These are phyloP conservation scores for Alternaria sp. DNA, from an alignment of 2,329 filamentous ascomycete species.

Conservation along the genomic window DNA sequence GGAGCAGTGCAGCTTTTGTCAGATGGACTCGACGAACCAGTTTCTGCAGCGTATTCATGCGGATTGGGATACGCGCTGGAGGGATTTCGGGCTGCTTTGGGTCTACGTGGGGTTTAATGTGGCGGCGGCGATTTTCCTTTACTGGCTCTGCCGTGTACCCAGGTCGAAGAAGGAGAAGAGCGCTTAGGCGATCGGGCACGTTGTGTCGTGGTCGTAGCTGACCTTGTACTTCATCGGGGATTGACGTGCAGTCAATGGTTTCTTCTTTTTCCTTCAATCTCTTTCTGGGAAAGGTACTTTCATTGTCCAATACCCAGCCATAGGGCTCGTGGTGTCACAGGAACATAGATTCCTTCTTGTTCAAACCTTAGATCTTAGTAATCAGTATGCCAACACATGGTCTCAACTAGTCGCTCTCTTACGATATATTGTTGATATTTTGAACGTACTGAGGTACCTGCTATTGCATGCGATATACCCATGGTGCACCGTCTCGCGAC, in stretches of 20 bases:
- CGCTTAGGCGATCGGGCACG: neutral
- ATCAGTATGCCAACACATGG: neutral
- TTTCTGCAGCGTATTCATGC: constrained; percentile 53
- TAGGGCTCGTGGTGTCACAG: neutral
- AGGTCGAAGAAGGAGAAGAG: constrained; percentile 51
- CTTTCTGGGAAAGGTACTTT: neutral
- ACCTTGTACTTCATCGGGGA: neutral
- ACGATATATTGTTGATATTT: neutral
- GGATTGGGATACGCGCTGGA: constrained; percentile 62
- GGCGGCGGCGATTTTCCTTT: constrained; percentile 55
- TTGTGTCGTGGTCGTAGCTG: neutral
- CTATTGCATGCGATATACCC: neutral
- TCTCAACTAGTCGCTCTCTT: neutral
- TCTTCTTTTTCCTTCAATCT: neutral
- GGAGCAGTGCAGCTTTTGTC: constrained; percentile 56
- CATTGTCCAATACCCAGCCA: neutral
- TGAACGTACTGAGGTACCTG: neutral
- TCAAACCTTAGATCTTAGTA: neutral
- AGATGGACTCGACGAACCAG: constrained; percentile 53
- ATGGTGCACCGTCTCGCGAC: neutral
- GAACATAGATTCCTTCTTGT: neutral
- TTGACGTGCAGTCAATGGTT: neutral
- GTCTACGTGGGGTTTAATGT: constrained; percentile 60
- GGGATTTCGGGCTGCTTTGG: constrained; percentile 61
- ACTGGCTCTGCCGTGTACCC: constrained; percentile 61